A percentile compares a stretch with the other conserved stretches of the same genome.
These are phyloP conservation scores for Penicillium cinerascens DNA, from an alignment of 495 filamentous ascomycete genomes.

Conservation along the genomic window DNA sequence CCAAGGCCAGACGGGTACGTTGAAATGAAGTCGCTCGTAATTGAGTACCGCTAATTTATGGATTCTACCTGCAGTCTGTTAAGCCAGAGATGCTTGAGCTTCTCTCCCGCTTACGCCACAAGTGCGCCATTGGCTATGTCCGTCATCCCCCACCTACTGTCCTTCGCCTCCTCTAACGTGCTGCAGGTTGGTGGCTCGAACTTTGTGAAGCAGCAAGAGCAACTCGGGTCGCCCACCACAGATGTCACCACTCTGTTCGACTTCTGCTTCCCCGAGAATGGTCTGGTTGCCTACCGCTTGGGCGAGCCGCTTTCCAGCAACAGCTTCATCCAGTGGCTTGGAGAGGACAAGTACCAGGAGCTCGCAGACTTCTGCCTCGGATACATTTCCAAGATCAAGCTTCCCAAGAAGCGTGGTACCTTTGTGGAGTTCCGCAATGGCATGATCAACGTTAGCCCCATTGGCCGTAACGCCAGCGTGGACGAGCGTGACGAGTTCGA, in stretches of 20 bases:
- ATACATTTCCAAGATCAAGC: slow-evolving; percentile 83
- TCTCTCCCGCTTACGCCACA: slow-evolving; percentile 75
- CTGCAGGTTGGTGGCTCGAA: slow-evolving; percentile 71
- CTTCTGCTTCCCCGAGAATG: slow-evolving; percentile 95
- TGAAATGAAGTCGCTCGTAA: background rate
- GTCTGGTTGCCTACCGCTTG: slow-evolving; percentile 82
- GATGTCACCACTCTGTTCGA: slow-evolving; percentile 82
- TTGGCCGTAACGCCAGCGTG: slow-evolving; percentile 85
- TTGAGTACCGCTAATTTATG: slow-evolving; percentile 9
- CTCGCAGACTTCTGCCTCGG: slow-evolving; percentile 81
- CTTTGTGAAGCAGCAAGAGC: slow-evolving; percentile 91
- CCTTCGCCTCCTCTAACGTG: slow-evolving; percentile 8
- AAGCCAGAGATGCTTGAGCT: slow-evolving; percentile 78
- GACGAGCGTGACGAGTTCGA: slow-evolving; percentile 78
- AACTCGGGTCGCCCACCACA: slow-evolving; percentile 64
- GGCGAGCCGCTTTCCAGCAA: slow-evolving; percentile 67
- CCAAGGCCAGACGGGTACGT: slow-evolving; percentile 67
- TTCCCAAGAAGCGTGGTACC: slow-evolving; percentile 86
- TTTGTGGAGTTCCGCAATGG: slow-evolving; percentile 96
- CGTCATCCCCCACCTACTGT: slow-evolving; percentile 18
- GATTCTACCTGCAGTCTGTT: slow-evolving; percentile 43
- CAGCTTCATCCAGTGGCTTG: slow-evolving; percentile 86
- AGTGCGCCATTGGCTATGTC: slow-evolving; percentile 85
- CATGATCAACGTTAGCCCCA: slow-evolving; percentile 92
- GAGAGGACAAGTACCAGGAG: slow-evolving; percentile 87